Base-by-base conservation (phyloP, 2,329 filamentous ascomycete species). In the Stemphylium vesicarium region DNA sequence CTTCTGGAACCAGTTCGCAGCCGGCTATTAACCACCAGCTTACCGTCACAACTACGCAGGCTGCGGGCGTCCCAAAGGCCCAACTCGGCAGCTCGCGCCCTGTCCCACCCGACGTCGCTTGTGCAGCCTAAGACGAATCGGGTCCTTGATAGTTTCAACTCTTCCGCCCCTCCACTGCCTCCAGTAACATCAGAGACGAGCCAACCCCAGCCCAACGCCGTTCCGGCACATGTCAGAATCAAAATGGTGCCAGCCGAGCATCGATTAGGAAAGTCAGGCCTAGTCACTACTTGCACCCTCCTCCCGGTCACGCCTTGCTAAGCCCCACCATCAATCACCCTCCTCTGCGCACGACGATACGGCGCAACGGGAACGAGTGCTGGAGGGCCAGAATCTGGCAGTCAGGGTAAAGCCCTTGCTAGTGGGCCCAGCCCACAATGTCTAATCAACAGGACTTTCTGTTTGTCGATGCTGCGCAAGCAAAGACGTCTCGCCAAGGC, bases 381-480 rank as follows among this genome's bases (percentile, higher is more conserved):
- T 74, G 66, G 65, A 70, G 52, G 60, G 52, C 42, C 65, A 67
- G 57, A 66, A 48, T 22, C 13, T 16, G 45, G 64, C 67, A 36
- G 50, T 40, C 67, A 62, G 55, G 33, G 22, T 62, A 52, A 50
- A 60, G 57, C 54, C 63, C 61, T 51, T 66, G 51, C 57, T 48
- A 26, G 51, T 20, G 45, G 45, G 24, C 53, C 15, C 60, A 62
- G 49, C 64, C 63, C 47, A 60, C 55, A 39, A 61, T 59, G 39
- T 63, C 71, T 40, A 56, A 63, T 20, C 70, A 70, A 40, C 69
- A 73, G 45, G 71, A 70, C 53, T 76, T 76, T 57, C 69, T 75
- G 53, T 76, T 76, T 50, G 72, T 76, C 50, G 72, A 76, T 57
- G 66, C 72, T 13, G 71, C 70, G 41, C 69, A 75, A 59, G 69